Conservation (phyloP, 78 protist species). For the Emiliania huxleyi region DNA sequence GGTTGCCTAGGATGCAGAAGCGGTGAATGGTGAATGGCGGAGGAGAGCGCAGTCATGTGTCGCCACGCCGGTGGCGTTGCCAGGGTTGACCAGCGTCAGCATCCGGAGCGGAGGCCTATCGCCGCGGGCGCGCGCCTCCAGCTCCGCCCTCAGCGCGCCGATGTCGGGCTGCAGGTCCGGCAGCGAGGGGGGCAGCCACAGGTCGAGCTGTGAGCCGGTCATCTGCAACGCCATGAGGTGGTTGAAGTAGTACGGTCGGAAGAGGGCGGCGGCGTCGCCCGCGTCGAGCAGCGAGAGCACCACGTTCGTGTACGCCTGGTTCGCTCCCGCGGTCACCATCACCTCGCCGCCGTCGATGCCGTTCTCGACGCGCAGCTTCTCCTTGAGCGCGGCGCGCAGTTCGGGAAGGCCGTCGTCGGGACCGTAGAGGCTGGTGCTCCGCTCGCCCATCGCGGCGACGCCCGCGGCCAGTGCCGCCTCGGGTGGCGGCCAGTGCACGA, state of each 20-base stretch:
- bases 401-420: slow-evolving; percentile 33
- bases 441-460: background rate
- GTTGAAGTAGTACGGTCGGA: slow-evolving; percentile 32
- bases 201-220: background rate
- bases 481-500: slow-evolving; percentile 39
- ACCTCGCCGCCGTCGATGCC: background rate
- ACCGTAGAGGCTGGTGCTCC: background rate
- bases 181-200: background rate
- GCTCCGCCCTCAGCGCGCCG: background rate
- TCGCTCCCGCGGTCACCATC: slow-evolving; percentile 30
- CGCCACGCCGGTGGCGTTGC: background rate
- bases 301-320: slow-evolving; percentile 28
- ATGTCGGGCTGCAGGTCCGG: background rate
- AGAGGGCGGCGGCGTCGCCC: slow-evolving; percentile 7
- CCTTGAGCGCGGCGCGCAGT: background rate
- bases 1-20: background rate
- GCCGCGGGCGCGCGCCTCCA: background rate
- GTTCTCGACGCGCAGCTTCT: background rate
- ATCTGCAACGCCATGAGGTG: slow-evolving; percentile 42
- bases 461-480: background rate
- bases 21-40: too few relatives aligned
- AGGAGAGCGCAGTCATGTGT: too few relatives aligned
- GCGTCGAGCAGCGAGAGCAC: slow-evolving; percentile 31
- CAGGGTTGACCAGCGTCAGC: slow-evolving; percentile 13
- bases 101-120: background rate